These are phyloP conservation scores for Skeletonema menzelii DNA, from an alignment of 108 stramenopile genomes.

Conservation along the genomic window DNA sequence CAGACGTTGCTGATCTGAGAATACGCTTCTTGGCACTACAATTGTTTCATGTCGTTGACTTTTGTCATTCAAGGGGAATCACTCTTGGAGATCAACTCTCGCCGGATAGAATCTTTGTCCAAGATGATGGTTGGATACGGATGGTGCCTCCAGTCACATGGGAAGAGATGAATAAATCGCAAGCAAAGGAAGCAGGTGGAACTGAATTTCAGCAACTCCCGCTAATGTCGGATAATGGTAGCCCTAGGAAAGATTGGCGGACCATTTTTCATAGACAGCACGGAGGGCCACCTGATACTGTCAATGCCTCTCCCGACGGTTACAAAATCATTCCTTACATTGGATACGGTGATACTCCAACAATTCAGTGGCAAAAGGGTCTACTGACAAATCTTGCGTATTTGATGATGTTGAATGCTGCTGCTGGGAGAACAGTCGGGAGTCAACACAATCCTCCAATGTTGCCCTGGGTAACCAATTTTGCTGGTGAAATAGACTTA, in stretches of 20 bases:
- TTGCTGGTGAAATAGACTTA: constrained; percentile 29
- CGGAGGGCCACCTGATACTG: background rate
- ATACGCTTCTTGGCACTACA: constrained; percentile 33
- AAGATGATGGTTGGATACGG: constrained; percentile 31
- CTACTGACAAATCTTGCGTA: constrained; percentile 64
- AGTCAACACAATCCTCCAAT: constrained; percentile 60
- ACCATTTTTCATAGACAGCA: constrained; percentile 10
- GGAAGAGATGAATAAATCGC: background rate
- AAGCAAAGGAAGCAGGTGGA: background rate
- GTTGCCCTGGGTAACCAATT: constrained; percentile 77
- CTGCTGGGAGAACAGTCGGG: constrained; percentile 60
- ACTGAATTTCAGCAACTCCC: background rate
- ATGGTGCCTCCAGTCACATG: constrained; percentile 10
- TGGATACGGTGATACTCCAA: constrained; percentile 22
- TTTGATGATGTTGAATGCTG: constrained; percentile 70
- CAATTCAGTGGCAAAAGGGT: constrained; percentile 48
- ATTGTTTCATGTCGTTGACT: constrained; percentile 28
- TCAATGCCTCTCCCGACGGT: too few relatives aligned
- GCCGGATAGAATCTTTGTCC: constrained; percentile 32
- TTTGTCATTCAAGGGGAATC: constrained; percentile 21
- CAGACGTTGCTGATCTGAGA: constrained; percentile 31
- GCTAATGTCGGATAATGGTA: background rate
- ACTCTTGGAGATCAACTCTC: constrained; percentile 24
- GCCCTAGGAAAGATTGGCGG: constrained; percentile 14
- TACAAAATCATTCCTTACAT: constrained; percentile 21